phyloP scores from a whole-genome alignment of 176 grass and related monocot species.

The Neostapfia colusana region DNA sequence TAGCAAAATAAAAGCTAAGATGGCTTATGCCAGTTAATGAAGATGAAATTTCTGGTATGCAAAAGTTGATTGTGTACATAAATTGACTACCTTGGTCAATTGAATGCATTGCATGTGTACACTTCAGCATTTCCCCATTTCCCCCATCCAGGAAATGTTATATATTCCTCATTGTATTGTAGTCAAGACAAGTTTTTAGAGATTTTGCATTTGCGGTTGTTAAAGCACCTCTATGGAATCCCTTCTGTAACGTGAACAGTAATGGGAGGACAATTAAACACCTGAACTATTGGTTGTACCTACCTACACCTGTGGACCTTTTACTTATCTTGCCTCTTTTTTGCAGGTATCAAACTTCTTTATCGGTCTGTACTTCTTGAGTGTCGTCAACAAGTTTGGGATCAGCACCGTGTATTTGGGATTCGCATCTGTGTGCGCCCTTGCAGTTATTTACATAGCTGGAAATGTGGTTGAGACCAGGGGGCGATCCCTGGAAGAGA shows the following conservation, averaged over 20 bases:
- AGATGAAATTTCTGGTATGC: not conserved
- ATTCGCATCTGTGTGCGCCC: slow-evolving; percentile 72
- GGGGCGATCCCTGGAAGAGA: slow-evolving; percentile 89
- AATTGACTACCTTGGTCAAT: not conserved
- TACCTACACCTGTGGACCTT: not conserved
- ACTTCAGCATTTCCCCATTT: not conserved
- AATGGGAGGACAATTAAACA: not conserved
- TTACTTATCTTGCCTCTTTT: not conserved
- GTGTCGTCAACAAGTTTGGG: slow-evolving; percentile 81
- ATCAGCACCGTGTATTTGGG: slow-evolving; percentile 84
- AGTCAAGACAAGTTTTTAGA: not conserved
- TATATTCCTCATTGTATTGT: not conserved
- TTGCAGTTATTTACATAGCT: slow-evolving; percentile 82
- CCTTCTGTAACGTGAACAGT: not conserved
- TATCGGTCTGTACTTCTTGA: slow-evolving; percentile 94
- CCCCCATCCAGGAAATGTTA: not conserved
- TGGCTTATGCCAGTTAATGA: not conserved
- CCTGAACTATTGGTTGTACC: not conserved
- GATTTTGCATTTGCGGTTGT: not conserved
- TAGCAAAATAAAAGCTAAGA: slow-evolving; percentile 15
- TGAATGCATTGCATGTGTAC: not conserved
- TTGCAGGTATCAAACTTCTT: slow-evolving; percentile 89
- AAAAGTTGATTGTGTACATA: not conserved
- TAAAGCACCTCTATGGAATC: not conserved
- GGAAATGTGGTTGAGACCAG: slow-evolving; percentile 94